Base-by-base conservation (phyloP, 1,139 yeast genomes). In the Cylindricascospora bacillispora region DNA sequence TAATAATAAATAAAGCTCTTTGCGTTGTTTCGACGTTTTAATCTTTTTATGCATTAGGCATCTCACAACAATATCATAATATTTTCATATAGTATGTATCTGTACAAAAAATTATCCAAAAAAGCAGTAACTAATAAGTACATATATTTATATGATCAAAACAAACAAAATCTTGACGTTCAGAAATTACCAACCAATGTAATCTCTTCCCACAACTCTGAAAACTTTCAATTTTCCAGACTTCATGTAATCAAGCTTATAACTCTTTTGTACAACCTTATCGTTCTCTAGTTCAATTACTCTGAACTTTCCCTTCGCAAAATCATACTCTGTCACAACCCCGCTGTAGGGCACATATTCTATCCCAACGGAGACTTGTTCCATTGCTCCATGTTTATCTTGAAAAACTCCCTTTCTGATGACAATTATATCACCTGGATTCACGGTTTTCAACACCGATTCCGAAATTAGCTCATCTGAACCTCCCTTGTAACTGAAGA, bases 371-470 rank as follows among this genome's bases (percentile, higher is more conserved):
- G 66, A 69, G 13, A 52, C 35, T 27, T 60, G 54, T 12, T 35
- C 37, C 43, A 66, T 67, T 41, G 60, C 67, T 35, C 65, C 70
- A 24, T 72, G 47, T 32, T 75, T 68, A 48, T 75, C 76, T 43
- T 76, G 82, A 56, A 86, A 85, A 37, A 67, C 68, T 6, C 85
- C 94, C 35, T 73, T 71, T 44, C 76, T 70, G 40, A 83, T 68
- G 37, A 83, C 78, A 28, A 83, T 57, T 12, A 89, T 63, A 51
- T 89, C 97, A 35, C 98, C 98, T 0, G 92, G 75, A 30, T 69
- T 66, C 34, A 83, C 69, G 6, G 29, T 22, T 18, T 38, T 30
- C 19, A 46, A 31, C 12, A 35, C 36, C 5, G 30, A 32, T 27
- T 73, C 81, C 33, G 74, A 89, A 19, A 60, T 44, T 40, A 69